Base-by-base conservation (phyloP, 116 monocot species). In the Posidonia oceanica region DNA sequence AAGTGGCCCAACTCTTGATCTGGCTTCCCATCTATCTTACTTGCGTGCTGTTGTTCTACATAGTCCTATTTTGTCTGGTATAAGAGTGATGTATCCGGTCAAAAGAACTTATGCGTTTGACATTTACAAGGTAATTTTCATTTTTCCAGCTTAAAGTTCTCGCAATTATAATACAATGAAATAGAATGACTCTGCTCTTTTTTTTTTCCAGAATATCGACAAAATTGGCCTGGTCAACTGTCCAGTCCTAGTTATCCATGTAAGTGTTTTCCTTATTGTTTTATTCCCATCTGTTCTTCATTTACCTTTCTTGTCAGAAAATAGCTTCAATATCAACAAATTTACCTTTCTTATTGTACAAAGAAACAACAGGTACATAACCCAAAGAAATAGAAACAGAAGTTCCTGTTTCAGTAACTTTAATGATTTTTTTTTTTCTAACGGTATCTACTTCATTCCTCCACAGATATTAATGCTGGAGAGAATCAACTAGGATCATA, bases 1-100 rank as follows among this genome's bases (percentile, higher is more conserved):
- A 66, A 89, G 89, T 77, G 89, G 89, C 20, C 89, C 89, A 16
- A 89, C 89, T 14, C 69, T 89, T 76, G 85, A 89, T 56, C 69
- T 89, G 38, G 89, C 83, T 6, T 85, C 81, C 39, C 83, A 69
- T 17, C 55, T 80, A 40, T 67, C 71, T 44, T 76, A 78, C 42
- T 66, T 85, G 64, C 83, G 83, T 72, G 89, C 83, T 64, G 85
- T 89, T 21, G 83, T 89, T 72, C 67, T 89, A 44, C 89, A 89
- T 62, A 85, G 89, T 79, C 80, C 85, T 42, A 85, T 89, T 13
- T 80, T 89, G 59, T 89, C 89, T 48, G 89, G 89, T 70, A 42
- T 89, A 18, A 74, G 89, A 73, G 89, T 89, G 54, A 62, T 89
- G 15, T 89, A 80, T 71, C 85, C 89, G 7, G 89, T 85, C 39